Evolutionary conservation across 75 land plant genomes (phyloP), one percentile per base, ranked within the genome.

Genomic region (Sequoiadendron giganteum): DNA sequence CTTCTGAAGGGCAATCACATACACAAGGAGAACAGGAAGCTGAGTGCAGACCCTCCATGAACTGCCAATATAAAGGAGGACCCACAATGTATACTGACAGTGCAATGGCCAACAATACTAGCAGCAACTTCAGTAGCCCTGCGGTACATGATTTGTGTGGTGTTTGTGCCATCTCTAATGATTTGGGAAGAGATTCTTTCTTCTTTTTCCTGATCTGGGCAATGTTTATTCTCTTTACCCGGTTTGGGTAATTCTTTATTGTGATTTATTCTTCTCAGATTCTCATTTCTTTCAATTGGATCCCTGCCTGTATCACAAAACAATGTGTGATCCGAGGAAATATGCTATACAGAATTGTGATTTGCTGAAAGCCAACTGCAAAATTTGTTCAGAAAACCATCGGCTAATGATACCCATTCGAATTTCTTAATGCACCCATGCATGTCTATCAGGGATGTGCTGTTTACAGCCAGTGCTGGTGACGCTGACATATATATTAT

Each of bases 11-110:
- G 54, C 87, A 86, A 38, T 86, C 87, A 84, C 87, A 86, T 16
- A 21, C 78, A 86, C 87, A 86, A 40, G 83, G 83, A 86, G 87
- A 8, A 45, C 87, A 86, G 19, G 87, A 32, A 28, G 87, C 54
- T 42, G 48, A 32, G 42, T 45, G 83, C 87, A 82, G 47, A 3
- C 86, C 87, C 55, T 86, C 87, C 45, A 30, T 73, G 52, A 86
- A 32, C 47, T 86, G 87, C 87, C 87, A 86, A 86, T 86, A 86
- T 36, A 86, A 82, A 19, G 87, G 87, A 86, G 87, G 87, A 28
- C 87, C 87, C 18, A 86, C 87, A 16, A 86, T 86, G 85, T 86
- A 86, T 8, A 82, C 49, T 18, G 83, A 18, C 21, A 86, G 87
- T 16, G 49, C 85, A 38, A 86, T n/a, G 45, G 86, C 87, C 11